Base-by-base conservation (phyloP, 208 protist species). In the Trypanosoma rangeli region DNA sequence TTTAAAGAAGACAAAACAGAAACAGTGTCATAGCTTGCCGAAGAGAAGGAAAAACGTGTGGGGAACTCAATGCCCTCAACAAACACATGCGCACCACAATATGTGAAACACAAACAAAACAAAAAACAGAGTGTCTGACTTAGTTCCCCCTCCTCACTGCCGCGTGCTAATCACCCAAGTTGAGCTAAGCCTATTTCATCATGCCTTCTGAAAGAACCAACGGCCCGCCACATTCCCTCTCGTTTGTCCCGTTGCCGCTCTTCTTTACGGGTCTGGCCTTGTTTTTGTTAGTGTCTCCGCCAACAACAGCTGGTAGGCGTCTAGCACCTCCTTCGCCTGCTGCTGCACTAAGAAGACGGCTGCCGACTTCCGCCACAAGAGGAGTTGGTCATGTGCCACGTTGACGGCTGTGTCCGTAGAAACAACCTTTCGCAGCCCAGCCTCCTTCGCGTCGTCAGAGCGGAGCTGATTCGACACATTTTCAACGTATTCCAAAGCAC, bases 271-370 rank as follows among this genome's bases (percentile, higher is more conserved):
- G 20, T 59, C 62, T 71, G 48, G 24, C 42, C 60, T 63, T 42
- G 84, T 76, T 18, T 78, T 73, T 13, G 83, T 91, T 0, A 95
- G 72, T 5, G 87, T 87, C 57, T 92, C 82, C 1, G 83, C 79
- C 10, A 95, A 65, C 5, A 95, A 64, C 4, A 90, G 10, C 22
- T 89, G 76, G 67, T 95, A 93, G 53, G 80, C 74, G 20, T 70
- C 63, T 15, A 95, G 66, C 49, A 80, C 86, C 20, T 91, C 84
- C 48, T 84, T 73, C 0, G 87, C 82, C 64, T 95, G 90, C 26
- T 82, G 69, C 42, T 80, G 60, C 35, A 90, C 73, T 0, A 95
- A 68, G 29, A 87, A 92, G 4, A 79, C 66, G 1, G 80, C 78
- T 46, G 87, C 79, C 20, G 79, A 64, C 33, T 82, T 68, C 15